Conservation (phyloP, 2,329 filamentous ascomycete species). For the Leptographium wingfieldii region DNA sequence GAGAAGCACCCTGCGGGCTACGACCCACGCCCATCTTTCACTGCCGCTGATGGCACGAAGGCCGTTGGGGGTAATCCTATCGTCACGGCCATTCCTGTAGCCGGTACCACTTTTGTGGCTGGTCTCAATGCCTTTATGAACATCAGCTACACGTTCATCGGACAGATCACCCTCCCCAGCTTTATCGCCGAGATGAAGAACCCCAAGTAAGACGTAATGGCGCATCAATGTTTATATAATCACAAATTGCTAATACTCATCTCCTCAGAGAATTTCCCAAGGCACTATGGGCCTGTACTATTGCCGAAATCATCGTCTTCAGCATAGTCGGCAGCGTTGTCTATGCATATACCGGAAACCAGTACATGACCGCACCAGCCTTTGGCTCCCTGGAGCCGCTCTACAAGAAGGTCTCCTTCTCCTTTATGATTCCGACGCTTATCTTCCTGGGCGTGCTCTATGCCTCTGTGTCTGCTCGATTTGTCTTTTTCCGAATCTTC, state of each 20-base stretch:
- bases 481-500: slow-evolving; percentile 86
- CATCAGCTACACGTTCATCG: slow-evolving; percentile 93
- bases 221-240: no score
- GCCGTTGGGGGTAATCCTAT: slow-evolving; percentile 44
- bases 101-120: slow-evolving; percentile 64
- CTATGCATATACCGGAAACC: slow-evolving; percentile 78
- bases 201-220: slow-evolving; percentile 26
- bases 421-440: slow-evolving; percentile 90
- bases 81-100: slow-evolving; percentile 54
- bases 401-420: slow-evolving; percentile 82
- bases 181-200: slow-evolving; percentile 92
- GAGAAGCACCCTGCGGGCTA: slow-evolving; percentile 63
- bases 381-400: slow-evolving; percentile 71
- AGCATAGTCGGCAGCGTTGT: slow-evolving; percentile 68
- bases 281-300: slow-evolving; percentile 80
- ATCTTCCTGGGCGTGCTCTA: slow-evolving; percentile 89
- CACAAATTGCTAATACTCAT: slow-evolving; percentile 18
- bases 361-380: slow-evolving; percentile 78
- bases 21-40: slow-evolving; percentile 30
- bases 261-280: slow-evolving; percentile 68
- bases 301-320: slow-evolving; percentile 78
- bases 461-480: slow-evolving; percentile 77
- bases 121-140: slow-evolving; percentile 87
- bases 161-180: slow-evolving; percentile 83
- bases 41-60: slow-evolving; percentile 15